Percentiles rank a stretch among this genome's conserved stretches.
Evolutionary conservation across 148 eudicot species (phyloP).

Genomic region (Camellia lanceoleosa): DNA sequence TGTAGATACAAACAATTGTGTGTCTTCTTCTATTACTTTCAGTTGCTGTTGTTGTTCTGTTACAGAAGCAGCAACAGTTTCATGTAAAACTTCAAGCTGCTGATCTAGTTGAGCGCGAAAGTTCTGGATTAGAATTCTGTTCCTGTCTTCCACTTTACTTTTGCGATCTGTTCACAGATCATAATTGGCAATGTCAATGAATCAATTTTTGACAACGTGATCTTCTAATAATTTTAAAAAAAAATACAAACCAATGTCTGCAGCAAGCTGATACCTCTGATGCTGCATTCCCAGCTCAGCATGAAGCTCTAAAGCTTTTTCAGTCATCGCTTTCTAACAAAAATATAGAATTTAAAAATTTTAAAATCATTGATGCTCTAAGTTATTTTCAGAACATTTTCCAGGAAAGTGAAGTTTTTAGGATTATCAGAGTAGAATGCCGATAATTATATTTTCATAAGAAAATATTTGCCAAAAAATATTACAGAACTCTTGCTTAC

Average conservation of each 20-base stretch:
- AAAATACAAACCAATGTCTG: conserved; percentile 29
- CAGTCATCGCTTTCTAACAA: conserved; percentile 30
- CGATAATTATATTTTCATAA: not conserved
- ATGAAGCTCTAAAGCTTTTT: conserved; percentile 30
- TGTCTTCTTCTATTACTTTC: conserved; percentile 22
- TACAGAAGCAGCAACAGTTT: conserved; percentile 21
- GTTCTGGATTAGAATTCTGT: conserved; percentile 24
- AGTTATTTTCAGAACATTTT: not conserved
- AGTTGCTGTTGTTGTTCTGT: conserved; percentile 24
- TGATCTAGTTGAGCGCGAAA: conserved; percentile 27
- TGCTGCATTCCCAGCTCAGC: conserved; percentile 31
- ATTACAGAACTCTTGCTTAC: conserved; percentile 14
- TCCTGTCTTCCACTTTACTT: conserved; percentile 22
- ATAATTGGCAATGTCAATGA: not conserved
- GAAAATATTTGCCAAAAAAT: not conserved
- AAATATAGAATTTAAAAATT: not conserved
- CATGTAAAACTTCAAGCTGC: conserved; percentile 28
- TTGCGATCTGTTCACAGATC: conserved; percentile 23
- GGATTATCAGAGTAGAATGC: not conserved
- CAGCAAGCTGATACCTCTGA: conserved; percentile 33
- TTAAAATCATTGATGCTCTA: not conserved
- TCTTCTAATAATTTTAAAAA: not conserved
- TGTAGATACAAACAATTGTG: conserved; percentile 13
- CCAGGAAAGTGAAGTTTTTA: not conserved
- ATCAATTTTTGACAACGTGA: not conserved